phyloP scores from a whole-genome alignment of 495 filamentous ascomycete species.

The Tuber umbilicatum region DNA sequence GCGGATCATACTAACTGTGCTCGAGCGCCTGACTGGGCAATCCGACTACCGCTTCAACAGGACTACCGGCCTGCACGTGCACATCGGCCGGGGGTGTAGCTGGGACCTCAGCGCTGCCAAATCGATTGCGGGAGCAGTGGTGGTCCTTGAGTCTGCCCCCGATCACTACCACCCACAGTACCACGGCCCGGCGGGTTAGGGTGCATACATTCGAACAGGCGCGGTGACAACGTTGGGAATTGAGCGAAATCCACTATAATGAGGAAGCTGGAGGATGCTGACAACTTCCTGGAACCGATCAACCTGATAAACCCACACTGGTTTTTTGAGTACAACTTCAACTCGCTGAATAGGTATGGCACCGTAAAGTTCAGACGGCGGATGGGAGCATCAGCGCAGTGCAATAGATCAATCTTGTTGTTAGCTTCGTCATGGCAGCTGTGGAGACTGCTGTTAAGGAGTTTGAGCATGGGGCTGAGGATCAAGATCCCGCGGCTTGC shows the following conservation, averaged over 20 bases:
- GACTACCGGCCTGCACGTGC: slow-evolving; percentile 37
- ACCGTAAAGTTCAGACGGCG: slow-evolving; percentile 37
- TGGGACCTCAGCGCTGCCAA: slow-evolving; percentile 29
- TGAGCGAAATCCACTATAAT: slow-evolving; percentile 25
- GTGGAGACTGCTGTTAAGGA: slow-evolving; percentile 12
- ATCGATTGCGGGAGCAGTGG: slow-evolving; percentile 30
- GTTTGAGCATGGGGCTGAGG: slow-evolving; percentile 22
- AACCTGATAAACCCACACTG: slow-evolving; percentile 28
- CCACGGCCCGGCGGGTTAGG: slow-evolving; percentile 18
- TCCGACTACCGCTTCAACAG: slow-evolving; percentile 32
- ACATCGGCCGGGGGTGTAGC: slow-evolving; percentile 31
- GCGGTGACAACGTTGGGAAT: slow-evolving; percentile 9
- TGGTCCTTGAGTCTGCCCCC: slow-evolving; percentile 33
- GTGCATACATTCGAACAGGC: slow-evolving; percentile 33
- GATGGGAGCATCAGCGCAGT: slow-evolving; percentile 24
- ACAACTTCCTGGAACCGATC: slow-evolving; percentile 17
- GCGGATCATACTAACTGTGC: slow-evolving; percentile 18
- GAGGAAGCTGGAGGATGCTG: slow-evolving; percentile 16
- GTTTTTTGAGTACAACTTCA: slow-evolving; percentile 39
- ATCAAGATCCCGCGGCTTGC: slow-evolving; percentile 19
- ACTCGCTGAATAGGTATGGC: slow-evolving; percentile 25
- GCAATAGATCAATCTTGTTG: slow-evolving; percentile 31
- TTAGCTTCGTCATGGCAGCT: slow-evolving; percentile 22
- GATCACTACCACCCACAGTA: slow-evolving; percentile 29
- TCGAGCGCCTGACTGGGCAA: slow-evolving; percentile 16